Evolutionary conservation across 768 basidiomycete genomes (phyloP), one percentile per base, ranked within the genome.

Genomic region (Mrakia gelida): DNA sequence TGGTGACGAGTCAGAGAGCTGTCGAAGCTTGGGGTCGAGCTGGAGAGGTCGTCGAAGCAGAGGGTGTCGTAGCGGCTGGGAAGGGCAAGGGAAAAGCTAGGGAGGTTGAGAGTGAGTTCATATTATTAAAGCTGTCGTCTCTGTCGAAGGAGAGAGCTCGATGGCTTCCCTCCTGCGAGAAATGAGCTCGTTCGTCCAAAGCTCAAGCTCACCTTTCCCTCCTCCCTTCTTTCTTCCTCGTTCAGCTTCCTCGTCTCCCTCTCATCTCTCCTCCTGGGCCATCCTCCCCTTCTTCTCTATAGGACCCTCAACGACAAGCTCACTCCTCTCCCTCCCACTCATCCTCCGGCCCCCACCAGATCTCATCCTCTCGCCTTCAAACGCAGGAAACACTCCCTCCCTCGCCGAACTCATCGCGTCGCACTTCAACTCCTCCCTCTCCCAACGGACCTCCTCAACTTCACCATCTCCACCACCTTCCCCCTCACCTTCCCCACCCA

Each of bases 1-100:
- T 95, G 68, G 81, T 95, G 30, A 96, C 94, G 4, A 94, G 92
- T 81, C 90, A 88, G 43, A 86, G 94, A 38, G 89, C 91, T 0
- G 90, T 90, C 79, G 91, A 93, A 70, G 92, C 91, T 0, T 92
- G 92, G 89, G 85, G 83, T 56, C 82, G 81, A 8, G 90, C 87
- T 43, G 84, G 88, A 16, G 68, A 52, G 61, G 52, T 75, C 11
- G 49, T 18, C 41, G 32, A 68, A 32, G 28, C 8, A 6, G 63
- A 2, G 43, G 21, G 16, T 8, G 13, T 61, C 41, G 52, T 26
- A 30, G 65, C 18, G 15, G 63, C 63, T 18, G 23, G 43, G 38
- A 38, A 54, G 21, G 62, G 62, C 21, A 73, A 67, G 32, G 77
- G 72, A 8, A 78, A 75, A 32, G 77, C 62, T 11, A 67, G n/a